A percentile compares a stretch with the other conserved stretches of the same genome.
phyloP scores from a whole-genome alignment of 2,329 filamentous ascomycete species.

The Claviceps pusilla region DNA sequence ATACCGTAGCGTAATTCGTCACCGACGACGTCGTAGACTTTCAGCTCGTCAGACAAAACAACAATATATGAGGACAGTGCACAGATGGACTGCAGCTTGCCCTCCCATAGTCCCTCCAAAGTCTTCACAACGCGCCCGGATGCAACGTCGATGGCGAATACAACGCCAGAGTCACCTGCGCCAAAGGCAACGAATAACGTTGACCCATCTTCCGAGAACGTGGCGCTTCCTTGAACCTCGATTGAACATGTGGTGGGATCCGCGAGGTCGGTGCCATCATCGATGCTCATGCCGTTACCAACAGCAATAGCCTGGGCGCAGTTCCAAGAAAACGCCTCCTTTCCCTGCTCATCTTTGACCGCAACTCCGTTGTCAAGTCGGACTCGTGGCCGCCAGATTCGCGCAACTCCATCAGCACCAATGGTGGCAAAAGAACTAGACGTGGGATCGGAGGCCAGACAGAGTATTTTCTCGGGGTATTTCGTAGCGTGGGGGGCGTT shows the following conservation, averaged over 20 bases:
- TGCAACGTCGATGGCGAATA: slow-evolving; percentile 63
- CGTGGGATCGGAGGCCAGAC: slow-evolving; percentile 55
- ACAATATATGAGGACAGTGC: slow-evolving; percentile 63
- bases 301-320: slow-evolving; percentile 46
- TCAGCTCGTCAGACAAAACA: slow-evolving; percentile 55
- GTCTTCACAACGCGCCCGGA: slow-evolving; percentile 52
- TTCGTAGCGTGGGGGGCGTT: slow-evolving; percentile 61
- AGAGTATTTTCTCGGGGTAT: slow-evolving; percentile 47
- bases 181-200: slow-evolving; percentile 57
- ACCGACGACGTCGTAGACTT: slow-evolving; percentile 72
- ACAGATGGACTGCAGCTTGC: slow-evolving; percentile 49
- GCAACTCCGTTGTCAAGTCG: slow-evolving; percentile 54
- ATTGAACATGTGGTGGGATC: slow-evolving; percentile 13
- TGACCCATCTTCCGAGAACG: slow-evolving; percentile 75
- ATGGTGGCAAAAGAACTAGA: slow-evolving; percentile 67
- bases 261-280: slow-evolving; percentile 16
- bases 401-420: slow-evolving; percentile 63
- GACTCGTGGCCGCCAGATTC: slow-evolving; percentile 66
- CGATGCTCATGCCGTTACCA: slow-evolving; percentile 33
- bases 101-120: slow-evolving; percentile 52
- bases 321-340: slow-evolving; percentile 58
- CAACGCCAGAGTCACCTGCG: slow-evolving; percentile 38
- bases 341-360: slow-evolving; percentile 40
- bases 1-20: slow-evolving; percentile 58
- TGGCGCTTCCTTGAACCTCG: slow-evolving; percentile 45